Percentiles rank a stretch among this genome's conserved stretches.
These are phyloP conservation scores for Ceratocystis albifundus DNA, from an alignment of 2,329 filamentous ascomycete species.

Conservation along the genomic window DNA sequence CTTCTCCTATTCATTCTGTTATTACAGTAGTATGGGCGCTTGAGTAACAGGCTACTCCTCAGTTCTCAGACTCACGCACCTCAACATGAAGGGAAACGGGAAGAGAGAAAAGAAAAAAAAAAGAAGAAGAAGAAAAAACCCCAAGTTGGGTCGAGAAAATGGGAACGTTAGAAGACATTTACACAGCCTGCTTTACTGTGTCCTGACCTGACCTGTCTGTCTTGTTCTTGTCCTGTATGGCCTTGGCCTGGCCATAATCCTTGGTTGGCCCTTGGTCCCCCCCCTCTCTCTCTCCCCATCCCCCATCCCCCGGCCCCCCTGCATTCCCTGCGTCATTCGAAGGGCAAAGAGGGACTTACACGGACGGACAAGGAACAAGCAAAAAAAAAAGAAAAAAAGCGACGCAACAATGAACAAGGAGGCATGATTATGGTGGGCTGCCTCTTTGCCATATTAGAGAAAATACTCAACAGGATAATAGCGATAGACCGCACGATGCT, in stretches of 20 bases:
- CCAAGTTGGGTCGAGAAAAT: background rate
- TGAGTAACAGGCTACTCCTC: background rate
- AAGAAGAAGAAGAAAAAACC: too few relatives aligned
- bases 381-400: background rate
- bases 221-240: too few relatives aligned
- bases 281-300: too few relatives aligned
- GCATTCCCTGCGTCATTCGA: constrained; percentile 3
- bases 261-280: background rate
- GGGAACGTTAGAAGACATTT: background rate
- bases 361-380: background rate
- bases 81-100: background rate
- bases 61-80: background rate
- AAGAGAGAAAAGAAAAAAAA: background rate
- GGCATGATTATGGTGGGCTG: background rate
- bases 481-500: too few relatives aligned
- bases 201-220: too few relatives aligned
- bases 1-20: too few relatives aligned
- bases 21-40: too few relatives aligned
- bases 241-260: background rate
- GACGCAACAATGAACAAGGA: too few relatives aligned
- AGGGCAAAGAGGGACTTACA: background rate
- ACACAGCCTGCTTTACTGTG: constrained; percentile 1
- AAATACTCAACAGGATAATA: background rate
- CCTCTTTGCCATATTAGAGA: background rate
- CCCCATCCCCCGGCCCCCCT: background rate